Conservation (phyloP, 441 rosid species). For the Oxalis stricta region DNA sequence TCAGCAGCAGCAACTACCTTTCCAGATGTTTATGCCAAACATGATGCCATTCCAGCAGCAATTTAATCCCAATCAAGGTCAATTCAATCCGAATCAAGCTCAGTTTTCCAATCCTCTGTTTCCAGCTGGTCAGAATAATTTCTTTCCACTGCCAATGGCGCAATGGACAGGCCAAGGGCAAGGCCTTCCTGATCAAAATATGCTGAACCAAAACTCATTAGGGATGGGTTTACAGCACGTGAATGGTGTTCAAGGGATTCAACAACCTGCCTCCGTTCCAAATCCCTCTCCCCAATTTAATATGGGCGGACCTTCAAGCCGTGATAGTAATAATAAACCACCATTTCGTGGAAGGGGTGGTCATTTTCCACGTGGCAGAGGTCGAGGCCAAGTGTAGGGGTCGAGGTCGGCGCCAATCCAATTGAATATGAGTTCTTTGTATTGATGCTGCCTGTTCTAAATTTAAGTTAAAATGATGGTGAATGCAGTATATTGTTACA, state of each 20-base stretch:
- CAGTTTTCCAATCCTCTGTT: slow-evolving; percentile 20
- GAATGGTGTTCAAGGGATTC: slow-evolving; percentile 19
- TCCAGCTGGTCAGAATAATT: slow-evolving; percentile 30
- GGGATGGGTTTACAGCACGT: slow-evolving; percentile 29
- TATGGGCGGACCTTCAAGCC: slow-evolving; percentile 25
- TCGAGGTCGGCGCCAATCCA: slow-evolving; percentile 10
- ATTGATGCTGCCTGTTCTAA: background rate
- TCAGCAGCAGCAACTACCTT: slow-evolving; percentile 36
- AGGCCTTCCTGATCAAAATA: slow-evolving; percentile 37
- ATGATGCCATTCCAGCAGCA: slow-evolving; percentile 40
- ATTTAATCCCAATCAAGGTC: slow-evolving; percentile 33
- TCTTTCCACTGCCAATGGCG: slow-evolving; percentile 22
- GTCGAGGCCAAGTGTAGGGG: slow-evolving; percentile 10
- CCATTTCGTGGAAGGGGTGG: slow-evolving; percentile 27
- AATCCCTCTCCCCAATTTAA: slow-evolving; percentile 30
- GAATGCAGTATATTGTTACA: background rate
- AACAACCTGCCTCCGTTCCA: slow-evolving; percentile 7
- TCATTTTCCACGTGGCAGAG: slow-evolving; percentile 25
- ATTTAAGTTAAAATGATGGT: background rate
- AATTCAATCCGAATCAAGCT: slow-evolving; percentile 27
- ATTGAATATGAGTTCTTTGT: slow-evolving; percentile 5
- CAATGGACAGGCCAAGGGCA: slow-evolving; percentile 51
- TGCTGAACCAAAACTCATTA: slow-evolving; percentile 26
- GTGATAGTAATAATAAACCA: slow-evolving; percentile 41
- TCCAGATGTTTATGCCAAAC: slow-evolving; percentile 34